Conservation (phyloP, 1,284 basidiomycete species). For the Ceratobasidium sp. region DNA sequence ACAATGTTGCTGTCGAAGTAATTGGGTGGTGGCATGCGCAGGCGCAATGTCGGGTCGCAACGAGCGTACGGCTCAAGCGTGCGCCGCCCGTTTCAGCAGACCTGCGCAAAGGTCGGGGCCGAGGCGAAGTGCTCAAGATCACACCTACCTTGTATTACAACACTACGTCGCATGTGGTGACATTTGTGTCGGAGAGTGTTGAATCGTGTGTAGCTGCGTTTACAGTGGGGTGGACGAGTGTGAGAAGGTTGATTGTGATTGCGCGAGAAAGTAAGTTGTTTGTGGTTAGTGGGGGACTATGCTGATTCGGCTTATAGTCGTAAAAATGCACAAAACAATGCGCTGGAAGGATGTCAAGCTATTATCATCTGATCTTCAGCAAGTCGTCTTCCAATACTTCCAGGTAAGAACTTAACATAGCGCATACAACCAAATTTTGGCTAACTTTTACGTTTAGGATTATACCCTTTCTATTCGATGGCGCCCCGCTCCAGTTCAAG, state of each 20-base stretch:
- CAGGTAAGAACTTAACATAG: constrained; percentile 45
- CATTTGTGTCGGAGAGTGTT: constrained; percentile 85
- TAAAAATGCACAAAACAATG: constrained; percentile 77
- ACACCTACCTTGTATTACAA: constrained; percentile 89
- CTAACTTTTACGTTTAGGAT: background rate
- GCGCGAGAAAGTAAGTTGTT: constrained; percentile 76
- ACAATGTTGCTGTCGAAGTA: constrained; percentile 85
- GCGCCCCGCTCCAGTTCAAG: constrained; percentile 27
- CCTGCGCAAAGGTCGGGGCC: constrained; percentile 47
- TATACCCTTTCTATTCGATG: constrained; percentile 43
- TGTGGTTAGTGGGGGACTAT: constrained; percentile 39
- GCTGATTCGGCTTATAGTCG: constrained; percentile 62
- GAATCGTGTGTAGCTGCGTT: constrained; percentile 89
- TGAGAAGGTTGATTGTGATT: constrained; percentile 92
- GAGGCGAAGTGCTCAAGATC: constrained; percentile 68
- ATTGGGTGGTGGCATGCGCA: constrained; percentile 87
- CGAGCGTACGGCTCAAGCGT: constrained; percentile 87
- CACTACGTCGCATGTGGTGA: constrained; percentile 82
- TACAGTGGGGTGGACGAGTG: constrained; percentile 87
- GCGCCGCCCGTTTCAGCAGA: constrained; percentile 79
- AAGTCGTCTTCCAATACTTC: constrained; percentile 83
- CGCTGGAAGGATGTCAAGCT: constrained; percentile 78
- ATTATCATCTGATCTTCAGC: constrained; percentile 87
- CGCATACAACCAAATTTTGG: constrained; percentile 7
- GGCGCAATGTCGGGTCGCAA: constrained; percentile 72